Evolutionary conservation across 2,329 filamentous ascomycete genomes (phyloP), one percentile per base, ranked within the genome.

Genomic region (Neopestalotiopsis rosae): DNA sequence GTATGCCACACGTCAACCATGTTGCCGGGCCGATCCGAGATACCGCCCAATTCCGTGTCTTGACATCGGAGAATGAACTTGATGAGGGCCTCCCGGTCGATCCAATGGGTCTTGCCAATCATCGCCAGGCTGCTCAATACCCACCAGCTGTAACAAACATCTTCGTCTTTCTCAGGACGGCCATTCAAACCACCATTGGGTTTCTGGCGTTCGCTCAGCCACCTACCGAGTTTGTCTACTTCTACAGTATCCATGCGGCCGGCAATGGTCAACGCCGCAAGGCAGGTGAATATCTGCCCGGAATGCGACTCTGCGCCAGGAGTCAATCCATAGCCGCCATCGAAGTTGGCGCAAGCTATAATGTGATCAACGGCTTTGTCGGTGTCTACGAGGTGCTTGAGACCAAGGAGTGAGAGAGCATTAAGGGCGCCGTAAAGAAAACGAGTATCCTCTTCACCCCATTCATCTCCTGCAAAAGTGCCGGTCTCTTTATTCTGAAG

Each of bases 141-240:
- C 96, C 96, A 99, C 96, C 96, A 99, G 79, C 94, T 97, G 82
- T 99, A 99, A 83, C 96, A 99, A 14, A 97, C 95, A 79, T 99
- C 96, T 79, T 97, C 95, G 71, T 93, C 84, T 84, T 99, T 99
- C 82, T 98, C 96, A 0, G 96, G 96, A 63, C 96, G 88, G 2
- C 96, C 96, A 78, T 99, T 99, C 65, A 99, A 84, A 0, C 96
- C 96, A 38, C 96, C 96, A 62, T 91, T 91, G 10, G 93, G 88
- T 34, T 97, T 85, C 79, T 99, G 96, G 71, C 96, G 89, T 81
- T 99, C 96, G 80, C 94, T 97, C 67, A 99, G 85, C 96, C 96
- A 99, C 63, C 90, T 89, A 20, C 91, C 95, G 4, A 98, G 84
- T 74, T 92, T 92, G 77, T 97, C 94, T 70, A 88, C 88, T 77